Evolutionary conservation across 495 filamentous ascomycete genomes (phyloP).

Genomic region (Talaromyces proteolyticus): DNA sequence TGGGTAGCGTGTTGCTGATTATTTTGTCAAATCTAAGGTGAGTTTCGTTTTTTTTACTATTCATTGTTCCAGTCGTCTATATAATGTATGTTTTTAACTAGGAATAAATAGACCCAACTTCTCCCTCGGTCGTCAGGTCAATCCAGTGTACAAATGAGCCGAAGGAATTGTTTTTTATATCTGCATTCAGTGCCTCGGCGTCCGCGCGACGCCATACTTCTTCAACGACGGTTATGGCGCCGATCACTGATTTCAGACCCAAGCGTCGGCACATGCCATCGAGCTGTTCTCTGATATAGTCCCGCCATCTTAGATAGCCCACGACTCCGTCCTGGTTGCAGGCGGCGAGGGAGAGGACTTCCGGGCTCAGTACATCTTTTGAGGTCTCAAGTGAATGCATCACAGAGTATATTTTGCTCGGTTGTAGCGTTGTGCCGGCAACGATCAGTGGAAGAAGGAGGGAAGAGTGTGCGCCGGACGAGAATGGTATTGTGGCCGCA

Average conservation of each 20-base stretch:
- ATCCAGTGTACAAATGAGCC: neutral
- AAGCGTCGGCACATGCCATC: neutral
- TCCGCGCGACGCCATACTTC: neutral
- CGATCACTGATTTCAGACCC: neutral
- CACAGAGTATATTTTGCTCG: neutral
- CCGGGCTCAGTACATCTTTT: neutral
- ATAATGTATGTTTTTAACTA: neutral
- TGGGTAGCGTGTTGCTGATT: too few relatives aligned
- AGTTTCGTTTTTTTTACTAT: too few relatives aligned
- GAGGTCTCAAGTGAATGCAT: neutral
- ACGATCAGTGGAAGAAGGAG: neutral
- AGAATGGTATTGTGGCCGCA: too few relatives aligned
- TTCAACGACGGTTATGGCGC: neutral
- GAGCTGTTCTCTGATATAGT: neutral
- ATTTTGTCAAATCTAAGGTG: too few relatives aligned
- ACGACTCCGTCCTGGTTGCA: too few relatives aligned
- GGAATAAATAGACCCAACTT: neutral
- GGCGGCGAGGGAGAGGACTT: neutral
- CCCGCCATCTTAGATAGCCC: neutral
- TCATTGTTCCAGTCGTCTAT: too few relatives aligned
- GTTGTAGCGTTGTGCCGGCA: neutral
- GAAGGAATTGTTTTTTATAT: neutral
- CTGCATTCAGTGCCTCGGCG: neutral
- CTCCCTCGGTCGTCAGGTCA: neutral
- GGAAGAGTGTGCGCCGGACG: neutral